Conservation (phyloP, 495 filamentous ascomycete species). For the Trichodelitschia bisporula region DNA sequence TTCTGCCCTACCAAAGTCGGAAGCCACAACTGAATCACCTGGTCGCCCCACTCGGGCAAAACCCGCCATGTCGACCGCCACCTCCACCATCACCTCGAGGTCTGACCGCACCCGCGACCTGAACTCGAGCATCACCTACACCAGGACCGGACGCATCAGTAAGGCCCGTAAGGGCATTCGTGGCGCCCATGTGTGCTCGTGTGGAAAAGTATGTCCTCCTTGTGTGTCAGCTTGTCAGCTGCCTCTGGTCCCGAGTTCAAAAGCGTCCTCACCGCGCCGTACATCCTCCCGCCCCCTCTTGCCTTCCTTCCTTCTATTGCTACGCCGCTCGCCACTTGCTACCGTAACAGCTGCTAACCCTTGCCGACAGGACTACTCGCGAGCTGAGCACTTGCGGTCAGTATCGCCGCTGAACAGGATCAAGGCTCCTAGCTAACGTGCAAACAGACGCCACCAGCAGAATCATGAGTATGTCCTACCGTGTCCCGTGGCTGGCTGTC, state of each 20-base stretch:
- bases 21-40: too few species aligned
- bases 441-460: conserved; percentile 52
- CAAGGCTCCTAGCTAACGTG: too few species aligned
- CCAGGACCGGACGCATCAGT: conserved; percentile 16
- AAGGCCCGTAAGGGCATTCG: conserved; percentile 18
- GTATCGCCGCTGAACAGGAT: too few species aligned
- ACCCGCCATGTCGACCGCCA: too few species aligned
- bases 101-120: too few species aligned
- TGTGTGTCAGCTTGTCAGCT: neutral
- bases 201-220: conserved; percentile 16
- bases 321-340: too few species aligned
- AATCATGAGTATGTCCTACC: conserved; percentile 49
- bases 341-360: too few species aligned
- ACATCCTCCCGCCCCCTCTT: neutral
- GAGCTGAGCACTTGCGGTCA: conserved; percentile 67
- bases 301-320: neutral
- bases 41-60: too few species aligned
- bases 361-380: conserved; percentile 32
- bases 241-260: too few species aligned
- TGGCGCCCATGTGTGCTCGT: conserved; percentile 15
- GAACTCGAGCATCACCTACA: conserved; percentile 15
- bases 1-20: too few species aligned
- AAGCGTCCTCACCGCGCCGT: neutral
- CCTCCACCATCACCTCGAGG: too few species aligned
- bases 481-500: conserved; percentile 40